A percentile compares a stretch with the other conserved stretches of the same genome.
Conservation (phyloP, 805 yeast species). For the Saccharomycopsis sp. region DNA sequence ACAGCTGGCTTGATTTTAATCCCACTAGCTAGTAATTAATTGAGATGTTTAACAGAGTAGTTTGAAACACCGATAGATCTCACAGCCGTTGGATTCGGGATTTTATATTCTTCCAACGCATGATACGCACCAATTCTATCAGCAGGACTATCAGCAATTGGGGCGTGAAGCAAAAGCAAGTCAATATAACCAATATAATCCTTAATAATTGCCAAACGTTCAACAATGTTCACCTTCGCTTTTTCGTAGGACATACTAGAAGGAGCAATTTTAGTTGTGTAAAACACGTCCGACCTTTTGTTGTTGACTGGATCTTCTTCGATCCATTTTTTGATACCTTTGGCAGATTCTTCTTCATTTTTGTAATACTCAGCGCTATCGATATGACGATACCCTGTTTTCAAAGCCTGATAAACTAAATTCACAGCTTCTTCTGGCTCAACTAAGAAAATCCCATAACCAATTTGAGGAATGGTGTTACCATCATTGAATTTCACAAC, state of each 20-base stretch:
- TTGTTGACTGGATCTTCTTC: slow-evolving; percentile 26
- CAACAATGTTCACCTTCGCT: slow-evolving; percentile 51
- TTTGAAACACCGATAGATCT: slow-evolving; percentile 74
- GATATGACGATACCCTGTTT: slow-evolving; percentile 53
- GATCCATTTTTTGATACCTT: slow-evolving; percentile 40
- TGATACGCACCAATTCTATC: slow-evolving; percentile 54
- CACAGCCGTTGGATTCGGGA: slow-evolving; percentile 47
- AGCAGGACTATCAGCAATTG: slow-evolving; percentile 34
- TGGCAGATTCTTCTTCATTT: slow-evolving; percentile 50
- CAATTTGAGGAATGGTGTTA: no score
- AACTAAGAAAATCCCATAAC: slow-evolving; percentile 28
- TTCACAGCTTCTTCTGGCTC: slow-evolving; percentile 28
- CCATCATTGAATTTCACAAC: no score
- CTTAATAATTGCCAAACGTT: slow-evolving; percentile 45
- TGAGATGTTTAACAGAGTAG: slow-evolving; percentile 51
- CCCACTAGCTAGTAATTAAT: slow-evolving; percentile 50
- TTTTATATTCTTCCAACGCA: slow-evolving; percentile 68
- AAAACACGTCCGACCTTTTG: slow-evolving; percentile 44
- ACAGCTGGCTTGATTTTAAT: slow-evolving; percentile 45
- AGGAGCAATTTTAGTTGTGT: slow-evolving; percentile 59
- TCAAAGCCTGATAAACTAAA: slow-evolving; percentile 39
- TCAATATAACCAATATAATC: slow-evolving; percentile 58
- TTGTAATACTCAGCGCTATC: slow-evolving; percentile 53
- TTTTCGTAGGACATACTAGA: slow-evolving; percentile 41
- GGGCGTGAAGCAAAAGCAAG: slow-evolving; percentile 59